Percentiles rank a stretch among this genome's conserved stretches.
Conservation (phyloP, 2,329 filamentous ascomycete genomes). For the Ciborinia camelliae region DNA sequence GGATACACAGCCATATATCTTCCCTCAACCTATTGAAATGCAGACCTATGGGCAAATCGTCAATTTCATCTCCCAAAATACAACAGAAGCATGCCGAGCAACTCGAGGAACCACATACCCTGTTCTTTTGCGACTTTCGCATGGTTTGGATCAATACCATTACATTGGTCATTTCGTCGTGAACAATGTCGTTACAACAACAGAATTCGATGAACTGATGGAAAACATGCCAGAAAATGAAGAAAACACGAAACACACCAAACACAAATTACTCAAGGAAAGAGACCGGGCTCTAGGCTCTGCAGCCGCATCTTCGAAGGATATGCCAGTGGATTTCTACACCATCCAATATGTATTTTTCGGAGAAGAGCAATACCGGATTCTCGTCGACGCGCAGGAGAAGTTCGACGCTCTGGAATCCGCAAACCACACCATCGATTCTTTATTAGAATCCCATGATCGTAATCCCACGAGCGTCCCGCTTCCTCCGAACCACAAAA, state of each 20-base stretch:
- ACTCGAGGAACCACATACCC: not conserved
- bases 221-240: not conserved
- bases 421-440: not conserved
- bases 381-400: not conserved
- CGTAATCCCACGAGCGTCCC: too few species aligned
- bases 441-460: not conserved
- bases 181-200: not conserved
- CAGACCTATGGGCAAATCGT: not conserved
- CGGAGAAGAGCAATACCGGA: not conserved
- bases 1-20: not conserved
- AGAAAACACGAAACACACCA: not conserved
- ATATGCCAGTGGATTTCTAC: not conserved
- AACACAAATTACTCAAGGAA: not conserved
- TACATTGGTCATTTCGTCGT: constrained; percentile 4
- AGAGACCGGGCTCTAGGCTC: not conserved
- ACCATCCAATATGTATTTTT: not conserved
- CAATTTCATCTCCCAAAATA: not conserved
- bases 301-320: too few species aligned
- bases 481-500: not conserved
- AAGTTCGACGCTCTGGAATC: not conserved
- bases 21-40: not conserved
- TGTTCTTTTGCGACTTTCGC: not conserved
- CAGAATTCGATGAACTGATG: not conserved
- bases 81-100: not conserved
- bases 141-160: not conserved